Conservation (phyloP, 495 filamentous ascomycete species). For the Penicillium alfredii region DNA sequence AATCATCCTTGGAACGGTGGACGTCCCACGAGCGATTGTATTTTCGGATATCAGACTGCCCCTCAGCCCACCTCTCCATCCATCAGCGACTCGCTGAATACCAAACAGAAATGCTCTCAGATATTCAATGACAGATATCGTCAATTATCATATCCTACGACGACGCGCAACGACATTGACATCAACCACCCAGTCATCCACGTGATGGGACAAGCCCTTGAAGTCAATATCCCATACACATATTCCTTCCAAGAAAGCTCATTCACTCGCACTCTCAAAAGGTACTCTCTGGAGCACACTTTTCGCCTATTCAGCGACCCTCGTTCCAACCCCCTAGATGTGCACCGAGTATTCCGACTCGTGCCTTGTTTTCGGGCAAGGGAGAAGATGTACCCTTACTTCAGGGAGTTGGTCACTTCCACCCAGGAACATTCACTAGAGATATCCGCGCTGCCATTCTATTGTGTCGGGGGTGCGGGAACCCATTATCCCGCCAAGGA, state of each 20-base stretch:
- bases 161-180: too few relatives aligned
- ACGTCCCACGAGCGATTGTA: too few relatives aligned
- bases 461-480: slow-evolving; percentile 58
- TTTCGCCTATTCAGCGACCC: slow-evolving; percentile 52
- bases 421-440: slow-evolving; percentile 31
- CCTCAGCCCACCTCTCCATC: too few relatives aligned
- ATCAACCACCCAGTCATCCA: too few relatives aligned
- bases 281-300: slow-evolving; percentile 56
- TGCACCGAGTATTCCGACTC: slow-evolving; percentile 60
- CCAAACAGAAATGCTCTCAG: too few relatives aligned
- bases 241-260: slow-evolving; percentile 49
- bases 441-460: slow-evolving; percentile 13
- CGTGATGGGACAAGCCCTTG: neutral
- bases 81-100: too few relatives aligned
- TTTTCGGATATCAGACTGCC: too few relatives aligned
- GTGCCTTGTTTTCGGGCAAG: slow-evolving; percentile 49
- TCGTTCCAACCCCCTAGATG: slow-evolving; percentile 38
- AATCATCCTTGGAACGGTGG: too few relatives aligned
- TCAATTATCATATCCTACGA: too few relatives aligned
- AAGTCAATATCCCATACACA: slow-evolving; percentile 5
- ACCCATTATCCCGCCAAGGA: slow-evolving; percentile 49
- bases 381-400: slow-evolving; percentile 41
- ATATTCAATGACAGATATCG: too few relatives aligned
- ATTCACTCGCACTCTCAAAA: slow-evolving; percentile 65
- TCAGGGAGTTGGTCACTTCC: slow-evolving; percentile 25